Base-by-base conservation (phyloP, 2,329 filamentous ascomycete species). In the Cercospora zeae-maydis region DNA sequence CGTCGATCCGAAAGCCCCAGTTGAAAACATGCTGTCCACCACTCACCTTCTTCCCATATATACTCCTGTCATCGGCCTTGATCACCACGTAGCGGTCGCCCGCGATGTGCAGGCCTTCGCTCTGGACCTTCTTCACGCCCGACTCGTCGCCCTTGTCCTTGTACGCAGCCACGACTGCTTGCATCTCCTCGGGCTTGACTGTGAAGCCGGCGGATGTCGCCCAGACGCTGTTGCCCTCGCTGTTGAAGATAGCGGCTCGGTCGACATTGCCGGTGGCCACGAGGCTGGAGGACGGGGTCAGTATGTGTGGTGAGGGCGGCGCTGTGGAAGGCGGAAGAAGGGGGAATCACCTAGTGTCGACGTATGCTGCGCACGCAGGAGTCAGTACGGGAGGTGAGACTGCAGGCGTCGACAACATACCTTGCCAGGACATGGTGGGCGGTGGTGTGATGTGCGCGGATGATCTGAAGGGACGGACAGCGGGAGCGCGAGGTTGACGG, bases 31-130 rank as follows among this genome's bases (percentile, higher is more conserved):
- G 13, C 10, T 8, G 21, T 19, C 42, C 31, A 27, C 31, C 21
- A 75, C 81, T 66, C 82, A 96, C 92, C 86, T 92, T 88, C 85
- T 93, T 92, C 69, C 87, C 91, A 78, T 96, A 96, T 72, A 96
- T 79, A 80, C 86, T 89, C 76, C 89, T 84, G 33, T 90, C 92
- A 66, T 93, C 90, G 58, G 88, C 86, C 75, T 85, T 87, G 76
- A 91, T 83, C 74, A 88, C 82, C 75, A 97, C 84, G 77, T 88
- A 97, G 78, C 91, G 90, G 75, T 88, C 86, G 68, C 89, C 90
- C 54, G 79, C 87, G 71, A 97, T 78, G 79, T 91, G 84, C 74
- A 97, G 76, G 67, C 93, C 93, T 21, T 88, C 87, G 58, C 81
- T 79, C 71, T 88, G 88, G 65, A 91, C 86, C 74, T 87, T 84